Base-by-base conservation (phyloP, 2,329 filamentous ascomycete genomes). In the Mycosphaerelloides madeirae region DNA sequence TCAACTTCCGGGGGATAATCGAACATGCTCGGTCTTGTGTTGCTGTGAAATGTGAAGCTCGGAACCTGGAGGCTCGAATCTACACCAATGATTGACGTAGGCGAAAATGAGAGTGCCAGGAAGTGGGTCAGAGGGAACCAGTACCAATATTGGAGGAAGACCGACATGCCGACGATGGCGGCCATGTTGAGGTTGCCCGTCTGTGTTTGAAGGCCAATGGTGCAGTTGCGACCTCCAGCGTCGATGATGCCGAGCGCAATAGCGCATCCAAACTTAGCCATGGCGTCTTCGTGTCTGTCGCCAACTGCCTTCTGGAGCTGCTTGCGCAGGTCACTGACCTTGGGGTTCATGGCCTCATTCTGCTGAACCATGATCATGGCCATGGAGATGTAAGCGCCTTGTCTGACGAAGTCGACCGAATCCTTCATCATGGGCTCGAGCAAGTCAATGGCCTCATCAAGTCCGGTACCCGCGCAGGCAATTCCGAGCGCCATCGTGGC, bases 141-240 rank as follows among this genome's bases (percentile, higher is more conserved):
- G 74, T 98, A 98, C 93, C 93, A 98, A 74, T 98, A 98, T 67
- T 98, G 93, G 7, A 90, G 95, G 71, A 98, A 98, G 42, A 98
- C 86, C 20, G 89, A 91, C 83, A 95, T 95, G 56, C 93, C 94
- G 14, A 98, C 90, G 55, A 98, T 95, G 50, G 88, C 94, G 14
- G 90, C 83, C 90, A 98, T 96, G 75, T 98, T 97, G 55, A 98
- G 81, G 65, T 96, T 98, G 53, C 94, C 94, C 0, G 91, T 96
- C 70, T 95, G 93, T 1, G 93, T 98, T 68, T 98, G 93, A 31
- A 98, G 78, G 22, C 91, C 91, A 57, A 98, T 97, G 14, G 93
- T 96, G 76, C 93, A 98, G 72, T 98, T 98, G 49, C 94, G 86
- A 38, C 93, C 93, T 65, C 94, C 93, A 50, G 93, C 93, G 69